Percentiles rank a stretch among this genome's conserved stretches.
Evolutionary conservation across 345 rosid genomes (phyloP).

Genomic region (Psidium friedrichsthalianum): DNA sequence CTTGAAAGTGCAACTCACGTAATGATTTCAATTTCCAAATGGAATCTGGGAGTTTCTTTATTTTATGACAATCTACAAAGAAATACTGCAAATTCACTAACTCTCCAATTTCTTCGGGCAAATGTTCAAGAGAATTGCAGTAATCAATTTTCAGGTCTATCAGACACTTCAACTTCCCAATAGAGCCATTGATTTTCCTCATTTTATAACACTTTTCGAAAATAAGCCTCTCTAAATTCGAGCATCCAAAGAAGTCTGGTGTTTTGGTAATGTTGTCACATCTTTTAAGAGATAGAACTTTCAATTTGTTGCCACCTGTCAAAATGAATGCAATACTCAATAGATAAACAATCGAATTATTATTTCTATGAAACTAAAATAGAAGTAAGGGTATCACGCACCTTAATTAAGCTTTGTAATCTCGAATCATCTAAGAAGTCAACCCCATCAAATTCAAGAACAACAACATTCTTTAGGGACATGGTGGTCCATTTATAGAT

Average conservation of each 20-base stretch:
- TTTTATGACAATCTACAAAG: too few relatives aligned
- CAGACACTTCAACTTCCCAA: neutral
- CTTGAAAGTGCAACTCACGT: too few relatives aligned
- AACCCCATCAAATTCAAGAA: rapidly evolving
- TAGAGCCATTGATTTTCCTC: neutral
- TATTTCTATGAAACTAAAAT: neutral
- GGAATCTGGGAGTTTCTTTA: too few relatives aligned
- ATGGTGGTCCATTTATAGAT: neutral
- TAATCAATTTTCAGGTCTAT: neutral
- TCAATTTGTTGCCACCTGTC: neutral
- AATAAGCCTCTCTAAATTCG: neutral
- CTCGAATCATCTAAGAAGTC: neutral
- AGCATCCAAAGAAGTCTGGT: rapidly evolving
- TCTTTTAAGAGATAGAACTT: rapidly evolving
- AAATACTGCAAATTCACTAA: rapidly evolving
- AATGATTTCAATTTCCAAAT: too few relatives aligned
- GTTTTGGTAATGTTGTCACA: rapidly evolving
- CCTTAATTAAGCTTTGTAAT: neutral
- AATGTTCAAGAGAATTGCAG: rapidly evolving
- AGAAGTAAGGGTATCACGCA: neutral
- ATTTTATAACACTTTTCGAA: rapidly evolving
- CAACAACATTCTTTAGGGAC: neutral
- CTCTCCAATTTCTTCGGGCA: neutral
- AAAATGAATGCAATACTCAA: neutral
- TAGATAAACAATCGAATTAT: neutral